Conservation (phyloP, 1,139 yeast species). For the Taphrina populina region DNA sequence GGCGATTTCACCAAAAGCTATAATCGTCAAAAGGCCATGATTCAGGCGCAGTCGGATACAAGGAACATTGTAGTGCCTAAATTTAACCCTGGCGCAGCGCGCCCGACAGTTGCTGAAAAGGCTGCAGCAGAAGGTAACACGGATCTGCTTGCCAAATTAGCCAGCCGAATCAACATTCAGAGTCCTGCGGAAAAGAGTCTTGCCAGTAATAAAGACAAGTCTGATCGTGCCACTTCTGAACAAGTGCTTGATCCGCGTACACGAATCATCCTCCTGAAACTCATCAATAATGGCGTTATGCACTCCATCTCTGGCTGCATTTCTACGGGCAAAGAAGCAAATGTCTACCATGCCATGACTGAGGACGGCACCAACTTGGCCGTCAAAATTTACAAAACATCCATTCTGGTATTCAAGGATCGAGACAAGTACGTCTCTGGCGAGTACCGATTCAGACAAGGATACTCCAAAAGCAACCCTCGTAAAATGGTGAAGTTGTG, state of each 20-base stretch:
- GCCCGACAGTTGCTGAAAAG: slow-evolving; percentile 22
- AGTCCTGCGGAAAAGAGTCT: slow-evolving; percentile 35
- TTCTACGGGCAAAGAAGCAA: slow-evolving; percentile 97
- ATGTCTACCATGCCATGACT: slow-evolving; percentile 88
- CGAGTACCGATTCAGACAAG: slow-evolving; percentile 85
- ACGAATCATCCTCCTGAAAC: slow-evolving; percentile 71
- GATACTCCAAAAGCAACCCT: slow-evolving; percentile 84
- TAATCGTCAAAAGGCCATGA: slow-evolving; percentile 31
- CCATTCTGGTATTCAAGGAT: slow-evolving; percentile 92
- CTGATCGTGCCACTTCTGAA: slow-evolving; percentile 94
- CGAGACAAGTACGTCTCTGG: slow-evolving; percentile 95
- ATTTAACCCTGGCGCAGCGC: slow-evolving; percentile 28
- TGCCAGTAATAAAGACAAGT: slow-evolving; percentile 55
- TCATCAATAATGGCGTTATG: slow-evolving; percentile 78
- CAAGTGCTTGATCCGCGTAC: slow-evolving; percentile 96
- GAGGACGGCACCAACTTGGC: slow-evolving; percentile 63
- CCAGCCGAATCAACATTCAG: slow-evolving; percentile 22
- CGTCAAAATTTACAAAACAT: slow-evolving; percentile 91
- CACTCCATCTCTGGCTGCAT: slow-evolving; percentile 89
- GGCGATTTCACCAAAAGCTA: slow-evolving; percentile 35
- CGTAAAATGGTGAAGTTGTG: slow-evolving; percentile 95
- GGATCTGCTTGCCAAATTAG: slow-evolving; percentile 34
- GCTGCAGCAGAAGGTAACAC: slow-evolving; percentile 31
- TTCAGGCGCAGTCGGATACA: slow-evolving; percentile 15
- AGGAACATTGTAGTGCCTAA: slow-evolving; percentile 19